Evolutionary conservation across 805 yeast species (phyloP).

Genomic region (Brettanomyces sp.): DNA sequence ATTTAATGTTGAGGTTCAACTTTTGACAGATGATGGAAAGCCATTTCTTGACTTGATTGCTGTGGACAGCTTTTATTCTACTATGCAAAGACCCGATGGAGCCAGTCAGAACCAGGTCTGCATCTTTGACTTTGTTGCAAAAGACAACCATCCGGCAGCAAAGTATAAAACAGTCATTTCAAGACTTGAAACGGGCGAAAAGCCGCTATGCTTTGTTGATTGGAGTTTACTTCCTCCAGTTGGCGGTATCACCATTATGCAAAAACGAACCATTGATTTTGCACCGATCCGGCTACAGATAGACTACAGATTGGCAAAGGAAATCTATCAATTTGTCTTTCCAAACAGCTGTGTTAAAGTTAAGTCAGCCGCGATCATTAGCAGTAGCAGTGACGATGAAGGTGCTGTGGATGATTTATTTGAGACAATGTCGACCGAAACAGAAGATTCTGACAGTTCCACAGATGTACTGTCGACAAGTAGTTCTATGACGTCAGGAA

Average conservation of each 20-base stretch:
- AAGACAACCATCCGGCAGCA: constrained; percentile 51
- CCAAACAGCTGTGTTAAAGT: constrained; percentile 11
- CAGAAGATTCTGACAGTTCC: background rate
- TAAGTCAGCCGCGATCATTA: background rate
- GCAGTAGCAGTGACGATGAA: constrained; percentile 4
- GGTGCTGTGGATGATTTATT: background rate
- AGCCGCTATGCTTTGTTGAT: constrained; percentile 30
- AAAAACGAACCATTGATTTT: constrained; percentile 36
- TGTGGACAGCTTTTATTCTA: constrained; percentile 48
- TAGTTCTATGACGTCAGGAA: background rate
- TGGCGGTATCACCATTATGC: constrained; percentile 55
- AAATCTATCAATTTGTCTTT: constrained; percentile 30
- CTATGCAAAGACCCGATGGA: constrained; percentile 59
- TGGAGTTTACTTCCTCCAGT: constrained; percentile 54
- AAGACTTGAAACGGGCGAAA: constrained; percentile 8
- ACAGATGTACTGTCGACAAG: background rate
- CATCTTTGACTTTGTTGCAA: constrained; percentile 61
- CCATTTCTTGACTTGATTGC: constrained; percentile 73
- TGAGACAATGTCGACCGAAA: background rate
- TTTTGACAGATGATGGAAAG: constrained; percentile 47
- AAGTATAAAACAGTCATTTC: constrained; percentile 64
- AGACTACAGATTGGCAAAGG: constrained; percentile 45
- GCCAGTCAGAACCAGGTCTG: constrained; percentile 56
- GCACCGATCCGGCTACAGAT: constrained; percentile 50
- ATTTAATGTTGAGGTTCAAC: constrained; percentile 63